Base-by-base conservation (phyloP, 1,139 yeast genomes). In the Nakaseomyces bracarensis region DNA sequence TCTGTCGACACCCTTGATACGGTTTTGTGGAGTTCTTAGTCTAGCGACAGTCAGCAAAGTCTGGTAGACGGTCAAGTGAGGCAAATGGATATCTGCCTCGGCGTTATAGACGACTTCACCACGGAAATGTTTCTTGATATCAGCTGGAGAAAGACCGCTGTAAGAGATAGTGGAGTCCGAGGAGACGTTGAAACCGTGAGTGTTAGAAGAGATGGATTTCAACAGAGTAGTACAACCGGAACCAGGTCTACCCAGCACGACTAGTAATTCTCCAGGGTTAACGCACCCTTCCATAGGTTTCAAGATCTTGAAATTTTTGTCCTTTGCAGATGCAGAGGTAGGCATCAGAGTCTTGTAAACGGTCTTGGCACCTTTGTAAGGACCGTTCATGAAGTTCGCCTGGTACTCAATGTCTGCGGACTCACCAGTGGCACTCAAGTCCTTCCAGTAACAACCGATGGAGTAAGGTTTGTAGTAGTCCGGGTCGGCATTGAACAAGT, bases 401-500 rank as follows among this genome's bases (percentile, higher is more conserved):
- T 83, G 94, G 63, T 80, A 85, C 57, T 82, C 91, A 1, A 86
- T 71, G 54, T 81, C 89, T 6, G 80, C 69, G 10, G 89, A 87
- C 44, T 71, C 70, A 47, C 95, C 95, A 48, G 69, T 73, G 1
- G 86, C 91, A 43, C 82, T 65, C 51, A 85, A 64, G 52, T 82
- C 65, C 47, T 74, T 71, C 67, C 77, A 83, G 3, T 81, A 72
- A 19, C 84, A 67, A 14, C 94, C 93, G 47, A 82, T 65, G 18
- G 72, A 67, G 21, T 77, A 67, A 14, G 76, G 75, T 51, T 77
- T 75, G 60, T 75, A 81, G 54, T 75, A 70, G 4, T 77, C 84
- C 0, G 77, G 75, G 51, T 79, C 82, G 20, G 70, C 64, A 47
- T 70, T 70, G 62, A 65, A 61, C 46, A 79, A 60, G 46, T 73